phyloP scores from a whole-genome alignment of 2,329 filamentous ascomycete genomes.

The Alternaria postmessia region DNA sequence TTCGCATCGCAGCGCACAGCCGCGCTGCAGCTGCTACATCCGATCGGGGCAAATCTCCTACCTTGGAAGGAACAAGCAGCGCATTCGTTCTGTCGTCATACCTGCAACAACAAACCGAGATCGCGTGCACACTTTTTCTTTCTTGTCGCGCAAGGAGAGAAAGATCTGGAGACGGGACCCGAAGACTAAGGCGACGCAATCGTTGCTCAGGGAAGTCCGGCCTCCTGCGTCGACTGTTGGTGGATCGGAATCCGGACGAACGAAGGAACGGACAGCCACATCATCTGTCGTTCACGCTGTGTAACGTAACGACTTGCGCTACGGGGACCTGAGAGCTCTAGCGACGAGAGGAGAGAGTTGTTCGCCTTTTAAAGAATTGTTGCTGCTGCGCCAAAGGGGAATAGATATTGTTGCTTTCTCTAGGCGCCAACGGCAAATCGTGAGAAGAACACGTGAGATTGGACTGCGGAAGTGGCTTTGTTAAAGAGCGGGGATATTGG shows the following conservation, averaged over 20 bases:
- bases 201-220: constrained; percentile 4
- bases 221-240: constrained; percentile 11
- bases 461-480: neutral
- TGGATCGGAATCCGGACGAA: constrained; percentile 5
- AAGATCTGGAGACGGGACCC: neutral
- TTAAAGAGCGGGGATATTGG: neutral
- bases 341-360: neutral
- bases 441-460: neutral
- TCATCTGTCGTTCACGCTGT: constrained; percentile 8
- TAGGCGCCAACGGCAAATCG: neutral
- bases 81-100: neutral
- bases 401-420: neutral
- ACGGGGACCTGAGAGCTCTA: neutral
- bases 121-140: neutral
- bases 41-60: neutral
- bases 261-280: neutral
- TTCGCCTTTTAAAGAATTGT: neutral
- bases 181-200: neutral
- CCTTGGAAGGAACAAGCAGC: neutral
- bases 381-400: neutral
- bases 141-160: neutral
- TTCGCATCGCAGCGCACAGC: constrained; percentile 1
- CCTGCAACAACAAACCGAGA: neutral
- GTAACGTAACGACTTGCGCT: constrained; percentile 7
- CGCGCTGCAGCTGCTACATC: neutral